Percentiles rank a stretch among this genome's conserved stretches.
These are phyloP conservation scores for Sclerotinia sclerotiorum DNA, from an alignment of 2,329 filamentous ascomycete genomes.

Conservation along the genomic window DNA sequence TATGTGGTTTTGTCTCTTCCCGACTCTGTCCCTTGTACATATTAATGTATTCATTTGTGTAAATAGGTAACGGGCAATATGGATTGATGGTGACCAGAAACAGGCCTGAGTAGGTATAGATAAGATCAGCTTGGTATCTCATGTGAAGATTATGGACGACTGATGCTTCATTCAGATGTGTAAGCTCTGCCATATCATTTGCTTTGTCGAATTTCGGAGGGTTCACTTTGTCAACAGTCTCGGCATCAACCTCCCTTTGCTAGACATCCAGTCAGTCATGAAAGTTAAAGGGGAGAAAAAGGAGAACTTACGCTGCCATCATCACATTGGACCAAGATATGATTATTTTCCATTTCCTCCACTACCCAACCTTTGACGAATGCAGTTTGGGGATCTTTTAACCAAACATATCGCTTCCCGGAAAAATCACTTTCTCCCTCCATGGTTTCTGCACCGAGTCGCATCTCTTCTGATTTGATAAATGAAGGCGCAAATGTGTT, in stretches of 20 bases:
- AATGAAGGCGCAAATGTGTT: constrained; percentile 95
- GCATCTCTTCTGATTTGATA: constrained; percentile 82
- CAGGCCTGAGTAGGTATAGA: constrained; percentile 96
- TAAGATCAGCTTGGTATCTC: constrained; percentile 92
- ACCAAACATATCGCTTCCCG: constrained; percentile 96
- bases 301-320: constrained; percentile 72
- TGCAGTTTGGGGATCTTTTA: constrained; percentile 80
- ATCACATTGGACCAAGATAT: constrained; percentile 85
- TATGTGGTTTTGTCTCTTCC: constrained; percentile 95
- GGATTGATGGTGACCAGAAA: constrained; percentile 98
- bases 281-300: not conserved
- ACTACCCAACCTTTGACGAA: constrained; percentile 93
- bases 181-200: constrained; percentile 98
- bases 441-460: constrained; percentile 62
- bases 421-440: constrained; percentile 99
- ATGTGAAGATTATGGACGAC: constrained; percentile 96
- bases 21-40: constrained; percentile 92
- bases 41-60: constrained; percentile 94
- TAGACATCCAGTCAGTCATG: constrained; percentile 43
- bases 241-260: constrained; percentile 83
- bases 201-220: constrained; percentile 99
- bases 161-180: constrained; percentile 94
- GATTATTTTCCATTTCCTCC: constrained; percentile 69
- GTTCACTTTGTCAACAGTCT: constrained; percentile 97
- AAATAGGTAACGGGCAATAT: constrained; percentile 92